Percentiles rank a stretch among this genome's conserved stretches.
These are phyloP conservation scores for Oryza nivara DNA, from an alignment of 176 grass and related monocot genomes.

Conservation along the genomic window DNA sequence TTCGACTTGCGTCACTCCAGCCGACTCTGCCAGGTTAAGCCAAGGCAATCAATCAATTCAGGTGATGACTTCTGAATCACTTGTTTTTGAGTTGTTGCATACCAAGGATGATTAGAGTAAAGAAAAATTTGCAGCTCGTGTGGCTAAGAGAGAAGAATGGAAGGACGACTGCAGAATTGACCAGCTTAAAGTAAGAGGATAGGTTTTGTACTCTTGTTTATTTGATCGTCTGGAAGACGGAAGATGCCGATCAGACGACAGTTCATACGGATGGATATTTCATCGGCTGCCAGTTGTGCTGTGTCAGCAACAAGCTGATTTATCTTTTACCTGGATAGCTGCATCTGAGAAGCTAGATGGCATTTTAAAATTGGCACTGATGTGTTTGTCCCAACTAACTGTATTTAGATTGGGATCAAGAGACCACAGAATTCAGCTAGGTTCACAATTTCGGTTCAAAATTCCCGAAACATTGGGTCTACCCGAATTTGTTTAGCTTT, in stretches of 20 bases:
- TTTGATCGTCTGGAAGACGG: background rate
- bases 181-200: background rate
- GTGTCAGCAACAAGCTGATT: background rate
- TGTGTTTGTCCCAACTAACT: constrained; percentile 35
- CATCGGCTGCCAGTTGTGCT: background rate
- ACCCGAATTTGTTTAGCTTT: background rate
- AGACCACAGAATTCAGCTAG: background rate
- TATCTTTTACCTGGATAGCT: background rate
- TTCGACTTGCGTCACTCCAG: constrained; percentile 34
- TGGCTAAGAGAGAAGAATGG: background rate
- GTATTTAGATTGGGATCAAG: background rate
- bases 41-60: background rate
- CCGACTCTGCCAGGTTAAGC: constrained; percentile 12
- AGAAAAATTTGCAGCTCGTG: constrained; percentile 18
- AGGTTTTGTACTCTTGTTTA: background rate
- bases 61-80: constrained; percentile 38
- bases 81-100: background rate
- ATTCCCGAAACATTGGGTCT: background rate
- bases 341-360: background rate
- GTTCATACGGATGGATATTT: constrained; percentile 36
- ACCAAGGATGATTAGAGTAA: background rate
- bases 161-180: constrained; percentile 26
- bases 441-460: background rate
- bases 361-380: constrained; percentile 13
- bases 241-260: constrained; percentile 18